Base-by-base conservation (phyloP, 768 basidiomycete genomes). In the Solioccasus polychromus region DNA sequence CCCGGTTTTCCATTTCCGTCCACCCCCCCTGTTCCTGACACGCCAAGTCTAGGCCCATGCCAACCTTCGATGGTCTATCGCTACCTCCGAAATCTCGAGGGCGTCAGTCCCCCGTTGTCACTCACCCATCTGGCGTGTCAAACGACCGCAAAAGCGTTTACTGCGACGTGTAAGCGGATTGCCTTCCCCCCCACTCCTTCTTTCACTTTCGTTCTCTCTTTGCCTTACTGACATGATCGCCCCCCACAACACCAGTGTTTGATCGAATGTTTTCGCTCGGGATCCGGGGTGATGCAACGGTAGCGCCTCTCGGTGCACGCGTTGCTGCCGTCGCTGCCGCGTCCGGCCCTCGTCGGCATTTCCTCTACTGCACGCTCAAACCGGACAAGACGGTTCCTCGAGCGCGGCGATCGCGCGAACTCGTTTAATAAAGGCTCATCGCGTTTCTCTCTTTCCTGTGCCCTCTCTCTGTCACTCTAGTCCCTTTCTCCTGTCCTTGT, bases 1-100 rank as follows among this genome's bases (percentile, higher is more conserved):
- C 28, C 14, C 24, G 6, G 18, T 22, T 23, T 3, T 7, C 19
- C 44, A 17, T 28, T 19, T 17, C 32, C 18, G 4, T 30, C 42
- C 17, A 10, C 25, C 42, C 10, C 18, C 12, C 2, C 17, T 17
- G 14, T 12, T 32, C 2, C 1, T 12, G 2, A 15, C 23, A 23
- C 9, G 32, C 25, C 20, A 35, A 12, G 12, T 28, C 17, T 40
- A 88, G 85, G 87, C 6, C 88, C 88, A 2, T 88, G 85, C 47
- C 90, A 91, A 69, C 90, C 91, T 1, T 89, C 87, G 25, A 92
- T 94, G 85, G 88, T 92, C 19, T 93, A 85, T 61, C 87, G 94
- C 23, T 95, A 92, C 68, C 77, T 95, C 28, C 80, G 93, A 36
- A 86, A 85, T 65, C 75, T 97, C 10, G 93, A 97, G 65, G 91